Base-by-base conservation (phyloP, 225 moss, liverwort and hornwort species). In the Thuidium tamariscinum region DNA sequence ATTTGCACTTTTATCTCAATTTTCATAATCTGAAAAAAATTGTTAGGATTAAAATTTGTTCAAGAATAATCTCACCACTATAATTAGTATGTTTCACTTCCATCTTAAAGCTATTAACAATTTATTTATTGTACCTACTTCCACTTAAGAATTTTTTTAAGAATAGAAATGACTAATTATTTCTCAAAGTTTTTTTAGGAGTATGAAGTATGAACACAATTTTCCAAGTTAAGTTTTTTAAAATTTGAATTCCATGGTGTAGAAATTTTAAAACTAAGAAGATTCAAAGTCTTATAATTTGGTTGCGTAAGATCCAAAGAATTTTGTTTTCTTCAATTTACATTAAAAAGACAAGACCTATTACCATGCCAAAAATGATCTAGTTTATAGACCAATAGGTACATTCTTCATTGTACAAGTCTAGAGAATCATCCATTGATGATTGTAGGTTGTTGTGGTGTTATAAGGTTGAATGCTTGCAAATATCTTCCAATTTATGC, bases 131-230 rank as follows among this genome's bases (percentile, higher is more conserved):
- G 0, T 64, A 64, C 10, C 9, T 64, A 18, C 5, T 34, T 34
- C 8, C 18, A 18, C 5, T 34, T 5, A 64, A 34, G 0, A 64
- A 34, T 9, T 60, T 29, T 7, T 5, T 34, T 2, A 64, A 34
- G 9, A 64, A 4, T 34, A 64, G 9, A 63, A 64, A 17, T 34
- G 2, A 18, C 3, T 32, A 16, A 2, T 27, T 29, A 0, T 19
- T 8, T 30, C 17, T 32, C 17, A 29, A 9, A 17, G 4, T 17
- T 2, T 64, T 64, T 15, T 5, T 10, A 34, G 9, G n/a, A n/a
- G n/a, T n/a, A n/a, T n/a, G n/a, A n/a, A 34, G 3, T 64, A 0
- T n/a, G 0, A 18, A 18, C 2, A 18, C 19, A 2, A 18, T 18
- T 30, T 34, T 65, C 5, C 9, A n/a, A 18, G 19, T 17, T 18